A percentile compares a stretch with the other conserved stretches of the same genome.
Conservation (phyloP, 176 grass and related monocot genomes). For the Carex scoparia region DNA sequence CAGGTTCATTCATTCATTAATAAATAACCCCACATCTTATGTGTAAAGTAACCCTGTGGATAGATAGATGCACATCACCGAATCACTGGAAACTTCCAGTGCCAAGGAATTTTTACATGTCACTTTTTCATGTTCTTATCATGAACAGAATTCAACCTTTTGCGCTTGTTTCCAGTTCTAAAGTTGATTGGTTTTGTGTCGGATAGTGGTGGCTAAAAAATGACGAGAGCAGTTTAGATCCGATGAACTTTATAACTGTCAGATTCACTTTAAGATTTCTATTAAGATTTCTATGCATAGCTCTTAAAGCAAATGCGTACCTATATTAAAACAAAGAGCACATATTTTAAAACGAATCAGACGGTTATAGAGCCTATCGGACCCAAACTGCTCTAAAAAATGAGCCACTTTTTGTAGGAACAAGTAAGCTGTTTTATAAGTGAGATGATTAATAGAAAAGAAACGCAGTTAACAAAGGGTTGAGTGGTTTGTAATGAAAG, state of each 20-base stretch:
- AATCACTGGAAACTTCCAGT: not conserved
- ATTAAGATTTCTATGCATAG: too few relatives aligned
- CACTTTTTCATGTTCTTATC: conserved; percentile 1
- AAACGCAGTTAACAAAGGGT: not conserved
- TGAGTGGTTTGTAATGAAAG: not conserved
- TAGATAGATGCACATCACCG: conserved; percentile 8
- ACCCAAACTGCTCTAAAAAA: too few relatives aligned
- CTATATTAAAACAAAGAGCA: too few relatives aligned
- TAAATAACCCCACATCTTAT: not conserved
- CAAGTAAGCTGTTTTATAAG: not conserved
- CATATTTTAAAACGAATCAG: too few relatives aligned
- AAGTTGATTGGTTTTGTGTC: conserved; percentile 6
- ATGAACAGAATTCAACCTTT: not conserved
- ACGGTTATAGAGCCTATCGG: too few relatives aligned
- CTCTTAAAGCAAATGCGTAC: too few relatives aligned
- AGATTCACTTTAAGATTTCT: too few relatives aligned
- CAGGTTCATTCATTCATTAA: not conserved
- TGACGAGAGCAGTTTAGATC: not conserved
- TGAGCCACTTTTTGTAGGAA: not conserved
- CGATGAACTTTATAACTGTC: too few relatives aligned
- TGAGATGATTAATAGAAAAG: not conserved
- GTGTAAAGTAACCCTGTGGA: conserved; percentile 16
- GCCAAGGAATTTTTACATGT: not conserved
- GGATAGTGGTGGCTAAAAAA: not conserved
- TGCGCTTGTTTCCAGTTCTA: not conserved